A percentile compares a stretch with the other conserved stretches of the same genome.
phyloP scores from a whole-genome alignment of 805 yeast genomes.

The Sungouiozyma ichnusensis region DNA sequence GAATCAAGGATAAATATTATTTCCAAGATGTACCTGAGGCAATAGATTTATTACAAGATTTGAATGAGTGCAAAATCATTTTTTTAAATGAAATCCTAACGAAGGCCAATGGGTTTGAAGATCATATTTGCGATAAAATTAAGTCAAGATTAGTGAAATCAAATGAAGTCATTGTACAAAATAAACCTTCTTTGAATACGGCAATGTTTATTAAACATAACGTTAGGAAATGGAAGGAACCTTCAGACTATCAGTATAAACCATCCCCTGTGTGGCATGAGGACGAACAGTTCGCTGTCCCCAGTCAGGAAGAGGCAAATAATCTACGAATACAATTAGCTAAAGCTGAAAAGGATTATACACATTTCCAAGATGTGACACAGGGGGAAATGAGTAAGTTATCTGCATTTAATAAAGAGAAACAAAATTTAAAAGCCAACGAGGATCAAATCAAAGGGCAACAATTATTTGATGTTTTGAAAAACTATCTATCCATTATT shows the following conservation, averaged over 20 bases:
- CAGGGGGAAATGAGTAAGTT: conserved; percentile 25
- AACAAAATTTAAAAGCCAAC: conserved; percentile 32
- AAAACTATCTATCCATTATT: conserved; percentile 41
- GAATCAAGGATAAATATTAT: conserved; percentile 84
- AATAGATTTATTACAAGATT: conserved; percentile 72
- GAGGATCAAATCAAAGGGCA: conserved; percentile 36
- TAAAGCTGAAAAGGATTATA: conserved; percentile 26
- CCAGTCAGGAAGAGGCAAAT: conserved; percentile 46
- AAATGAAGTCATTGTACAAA: conserved; percentile 51
- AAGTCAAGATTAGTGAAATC: conserved; percentile 37
- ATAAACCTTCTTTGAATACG: conserved; percentile 64
- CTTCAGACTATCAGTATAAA: conserved; percentile 70
- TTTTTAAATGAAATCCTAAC: conserved; percentile 60
- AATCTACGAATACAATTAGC: conserved; percentile 45
- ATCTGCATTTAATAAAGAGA: conserved; percentile 23
- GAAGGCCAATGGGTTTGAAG: conserved; percentile 54
- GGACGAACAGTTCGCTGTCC: conserved; percentile 62
- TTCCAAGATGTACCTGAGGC: conserved; percentile 90
- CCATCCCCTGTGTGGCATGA: conserved; percentile 97
- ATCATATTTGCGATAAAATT: conserved; percentile 36
- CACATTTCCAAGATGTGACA: conserved; percentile 22
- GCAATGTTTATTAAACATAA: conserved; percentile 93
- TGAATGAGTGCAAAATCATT: conserved; percentile 68
- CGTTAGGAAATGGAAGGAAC: conserved; percentile 66
- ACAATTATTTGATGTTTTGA: conserved; percentile 33